These are phyloP conservation scores for Globisporangium barbulae DNA, from an alignment of 352 stramenopile species.

Conservation along the genomic window DNA sequence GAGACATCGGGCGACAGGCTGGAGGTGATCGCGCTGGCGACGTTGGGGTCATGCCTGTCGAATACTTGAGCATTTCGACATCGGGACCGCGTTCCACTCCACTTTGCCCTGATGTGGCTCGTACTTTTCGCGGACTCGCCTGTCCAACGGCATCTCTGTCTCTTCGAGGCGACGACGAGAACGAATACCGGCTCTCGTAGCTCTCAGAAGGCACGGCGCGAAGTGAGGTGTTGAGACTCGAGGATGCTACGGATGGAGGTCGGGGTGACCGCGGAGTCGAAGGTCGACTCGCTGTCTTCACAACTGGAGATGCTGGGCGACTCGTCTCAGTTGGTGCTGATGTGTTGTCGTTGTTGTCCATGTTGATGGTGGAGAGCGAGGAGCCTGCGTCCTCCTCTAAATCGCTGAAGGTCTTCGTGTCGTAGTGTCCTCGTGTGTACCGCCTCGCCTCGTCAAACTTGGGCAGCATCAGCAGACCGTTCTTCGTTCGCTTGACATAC, in stretches of 20 bases:
- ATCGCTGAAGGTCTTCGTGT: conserved; percentile 37
- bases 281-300: conserved; percentile 6
- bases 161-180: not conserved
- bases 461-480: conserved; percentile 56
- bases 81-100: conserved; percentile 7
- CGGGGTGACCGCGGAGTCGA: conserved; percentile 23
- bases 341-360: conserved; percentile 4
- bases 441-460: conserved; percentile 55
- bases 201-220: not conserved
- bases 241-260: not conserved
- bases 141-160: not conserved
- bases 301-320: not conserved
- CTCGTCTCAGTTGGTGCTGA: conserved; percentile 5
- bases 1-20: conserved; percentile 5
- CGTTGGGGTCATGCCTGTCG: not conserved
- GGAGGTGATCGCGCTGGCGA: conserved; percentile 2
- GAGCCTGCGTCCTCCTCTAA: conserved; percentile 23
- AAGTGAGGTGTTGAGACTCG: not conserved
- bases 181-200: not conserved
- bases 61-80: conserved; percentile 6
- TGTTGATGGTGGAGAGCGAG: conserved; percentile 1
- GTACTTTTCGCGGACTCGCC: conserved; percentile 31
- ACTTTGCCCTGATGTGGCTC: conserved; percentile 8
- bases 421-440: conserved; percentile 49
- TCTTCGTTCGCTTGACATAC: conserved; percentile 60